Conservation (phyloP, 192 early-diverging fungal genomes). For the Pilobolus umbonatus region DNA sequence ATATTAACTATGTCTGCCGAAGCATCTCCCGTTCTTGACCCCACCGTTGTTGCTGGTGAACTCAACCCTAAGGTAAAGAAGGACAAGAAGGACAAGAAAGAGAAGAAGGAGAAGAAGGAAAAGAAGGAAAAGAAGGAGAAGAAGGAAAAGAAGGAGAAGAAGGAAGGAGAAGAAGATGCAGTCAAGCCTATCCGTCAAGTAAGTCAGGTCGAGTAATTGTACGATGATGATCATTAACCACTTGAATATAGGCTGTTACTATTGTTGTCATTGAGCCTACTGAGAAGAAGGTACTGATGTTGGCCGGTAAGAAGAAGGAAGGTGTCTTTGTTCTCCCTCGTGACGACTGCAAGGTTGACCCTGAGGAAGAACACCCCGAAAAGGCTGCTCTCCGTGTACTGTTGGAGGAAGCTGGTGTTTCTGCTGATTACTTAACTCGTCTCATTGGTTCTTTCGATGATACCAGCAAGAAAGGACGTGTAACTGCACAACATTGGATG, state of each 20-base stretch:
- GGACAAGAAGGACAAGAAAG: slow-evolving; percentile 10
- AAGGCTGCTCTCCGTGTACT: slow-evolving; percentile 23
- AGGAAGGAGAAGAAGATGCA: not conserved
- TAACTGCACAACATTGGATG: slow-evolving; percentile 31
- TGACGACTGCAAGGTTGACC: slow-evolving; percentile 19
- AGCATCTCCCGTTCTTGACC: not conserved
- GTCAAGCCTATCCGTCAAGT: slow-evolving; percentile 19
- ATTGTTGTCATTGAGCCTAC: slow-evolving; percentile 22
- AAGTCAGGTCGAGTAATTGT: not conserved
- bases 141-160: not conserved
- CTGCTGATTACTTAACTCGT: not conserved
- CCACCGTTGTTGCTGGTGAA: not conserved
- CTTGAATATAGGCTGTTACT: slow-evolving; percentile 18
- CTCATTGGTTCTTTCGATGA: slow-evolving; percentile 27
- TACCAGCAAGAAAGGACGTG: slow-evolving; percentile 30
- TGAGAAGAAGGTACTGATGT: slow-evolving; percentile 16
- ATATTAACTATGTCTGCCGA: not conserved
- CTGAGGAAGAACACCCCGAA: slow-evolving; percentile 21
- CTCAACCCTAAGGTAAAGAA: not conserved
- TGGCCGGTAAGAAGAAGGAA: slow-evolving; percentile 26
- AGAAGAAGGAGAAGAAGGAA: not conserved
- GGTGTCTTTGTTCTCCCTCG: slow-evolving; percentile 23
- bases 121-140: slow-evolving; percentile 12
- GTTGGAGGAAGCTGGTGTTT: slow-evolving; percentile 18
- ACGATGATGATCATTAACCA: not conserved